Evolutionary conservation across 495 filamentous ascomycete genomes (phyloP).

Genomic region (Halenospora varia): DNA sequence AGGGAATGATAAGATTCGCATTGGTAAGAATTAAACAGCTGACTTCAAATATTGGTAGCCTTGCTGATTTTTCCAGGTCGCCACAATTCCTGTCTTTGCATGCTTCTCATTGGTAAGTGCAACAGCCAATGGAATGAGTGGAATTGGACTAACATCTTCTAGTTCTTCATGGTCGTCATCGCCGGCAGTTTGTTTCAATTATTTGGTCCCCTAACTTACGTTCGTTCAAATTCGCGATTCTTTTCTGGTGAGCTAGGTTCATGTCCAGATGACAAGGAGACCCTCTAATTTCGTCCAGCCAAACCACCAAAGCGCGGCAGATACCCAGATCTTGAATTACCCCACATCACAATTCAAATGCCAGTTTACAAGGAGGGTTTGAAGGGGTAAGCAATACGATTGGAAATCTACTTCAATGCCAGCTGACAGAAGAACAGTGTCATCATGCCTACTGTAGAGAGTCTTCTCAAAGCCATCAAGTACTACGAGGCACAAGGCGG

Average conservation of each 20-base stretch:
- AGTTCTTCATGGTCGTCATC: slow-evolving; percentile 6
- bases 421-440: slow-evolving; percentile 10
- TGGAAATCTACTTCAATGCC: neutral
- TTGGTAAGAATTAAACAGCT: neutral
- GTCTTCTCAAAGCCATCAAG: slow-evolving; percentile 31
- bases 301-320: neutral
- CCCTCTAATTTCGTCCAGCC: neutral
- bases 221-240: slow-evolving; percentile 8
- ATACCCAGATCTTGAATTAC: neutral
- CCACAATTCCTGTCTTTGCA: neutral
- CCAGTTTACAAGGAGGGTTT: slow-evolving; percentile 33
- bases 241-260: too few species aligned
- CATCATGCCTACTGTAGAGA: slow-evolving; percentile 33
- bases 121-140: neutral
- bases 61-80: neutral
- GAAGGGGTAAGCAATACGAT: slow-evolving; percentile 7
- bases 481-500: slow-evolving; percentile 62
- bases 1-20: neutral
- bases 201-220: slow-evolving; percentile 9
- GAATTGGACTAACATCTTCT: neutral
- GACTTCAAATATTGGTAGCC: neutral
- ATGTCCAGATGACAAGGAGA: too few species aligned
- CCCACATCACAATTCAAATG: slow-evolving; percentile 29
- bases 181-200: slow-evolving; percentile 10
- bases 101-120: slow-evolving; percentile 8